Conservation (phyloP, 768 basidiomycete genomes). For the Pisolithus sp. region DNA sequence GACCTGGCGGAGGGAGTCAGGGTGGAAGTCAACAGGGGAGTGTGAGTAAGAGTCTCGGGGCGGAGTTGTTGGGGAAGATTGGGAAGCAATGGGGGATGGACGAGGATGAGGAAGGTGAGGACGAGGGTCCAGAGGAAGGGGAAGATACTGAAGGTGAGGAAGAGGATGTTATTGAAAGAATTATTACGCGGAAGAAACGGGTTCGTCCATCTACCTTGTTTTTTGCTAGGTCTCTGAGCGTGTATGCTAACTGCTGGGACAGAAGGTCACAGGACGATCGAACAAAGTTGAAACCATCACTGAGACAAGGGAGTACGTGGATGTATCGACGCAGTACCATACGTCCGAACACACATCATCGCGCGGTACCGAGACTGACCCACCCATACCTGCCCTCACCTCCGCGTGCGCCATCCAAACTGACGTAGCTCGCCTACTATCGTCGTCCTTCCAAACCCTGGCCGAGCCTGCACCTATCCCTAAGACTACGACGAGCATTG, state of each 20-base stretch:
- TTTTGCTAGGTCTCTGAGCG: background rate
- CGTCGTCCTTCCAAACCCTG: slow-evolving; percentile 36
- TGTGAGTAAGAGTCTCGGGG: slow-evolving; percentile 69
- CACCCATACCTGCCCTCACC: slow-evolving; percentile 42
- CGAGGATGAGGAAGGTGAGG: slow-evolving; percentile 33
- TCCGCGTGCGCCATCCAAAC: slow-evolving; percentile 54
- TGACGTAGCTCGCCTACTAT: slow-evolving; percentile 25
- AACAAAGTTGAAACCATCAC: slow-evolving; percentile 38
- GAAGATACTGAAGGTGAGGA: slow-evolving; percentile 55
- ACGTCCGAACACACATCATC: slow-evolving; percentile 42
- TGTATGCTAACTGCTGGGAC: slow-evolving; percentile 13
- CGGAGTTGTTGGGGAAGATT: slow-evolving; percentile 63
- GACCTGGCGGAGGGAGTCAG: slow-evolving; percentile 35
- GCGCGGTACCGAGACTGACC: slow-evolving; percentile 55
- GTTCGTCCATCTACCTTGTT: slow-evolving; percentile 28
- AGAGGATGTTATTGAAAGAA: slow-evolving; percentile 73
- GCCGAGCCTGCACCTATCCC: slow-evolving; percentile 26
- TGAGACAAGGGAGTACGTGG: slow-evolving; percentile 70
- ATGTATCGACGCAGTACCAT: slow-evolving; percentile 69
- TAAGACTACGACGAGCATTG: slow-evolving; percentile 40
- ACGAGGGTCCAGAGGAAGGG: slow-evolving; percentile 44
- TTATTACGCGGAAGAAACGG: slow-evolving; percentile 80
- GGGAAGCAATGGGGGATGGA: slow-evolving; percentile 38
- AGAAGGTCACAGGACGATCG: slow-evolving; percentile 66
- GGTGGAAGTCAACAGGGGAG: slow-evolving; percentile 46